These are phyloP conservation scores for Chytriomyces confervae DNA, from an alignment of 192 early-diverging fungal genomes.

Conservation along the genomic window DNA sequence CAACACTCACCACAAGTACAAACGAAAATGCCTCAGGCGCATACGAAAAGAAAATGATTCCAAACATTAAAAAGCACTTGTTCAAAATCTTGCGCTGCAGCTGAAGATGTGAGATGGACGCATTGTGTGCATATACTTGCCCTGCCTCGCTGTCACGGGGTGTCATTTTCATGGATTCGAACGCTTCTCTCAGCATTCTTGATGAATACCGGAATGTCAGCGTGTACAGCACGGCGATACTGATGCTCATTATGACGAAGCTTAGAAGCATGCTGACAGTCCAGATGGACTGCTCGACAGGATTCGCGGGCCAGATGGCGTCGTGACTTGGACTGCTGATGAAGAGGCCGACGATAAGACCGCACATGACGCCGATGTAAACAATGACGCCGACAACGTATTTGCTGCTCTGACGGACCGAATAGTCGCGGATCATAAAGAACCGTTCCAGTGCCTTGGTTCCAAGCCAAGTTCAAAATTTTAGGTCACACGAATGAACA, in stretches of 20 bases:
- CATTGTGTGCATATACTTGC: neutral
- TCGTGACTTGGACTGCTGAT: neutral
- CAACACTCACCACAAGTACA: neutral
- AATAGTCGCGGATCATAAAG: neutral
- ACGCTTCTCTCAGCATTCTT: neutral
- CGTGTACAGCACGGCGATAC: neutral
- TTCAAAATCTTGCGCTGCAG: neutral
- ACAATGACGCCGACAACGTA: neutral
- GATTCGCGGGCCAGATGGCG: neutral
- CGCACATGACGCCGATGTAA: neutral
- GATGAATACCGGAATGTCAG: neutral
- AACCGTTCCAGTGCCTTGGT: neutral
- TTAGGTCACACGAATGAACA: neutral
- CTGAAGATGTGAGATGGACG: neutral
- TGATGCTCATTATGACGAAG: neutral
- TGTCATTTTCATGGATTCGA: neutral
- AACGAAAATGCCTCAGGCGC: neutral
- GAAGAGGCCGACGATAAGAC: neutral
- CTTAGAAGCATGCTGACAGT: neutral
- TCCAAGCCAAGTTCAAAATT: neutral
- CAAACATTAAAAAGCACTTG: neutral
- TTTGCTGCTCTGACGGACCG: neutral
- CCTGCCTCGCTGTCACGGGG: neutral
- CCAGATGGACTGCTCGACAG: neutral
- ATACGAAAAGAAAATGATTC: neutral